phyloP scores from a whole-genome alignment of 208 protist genomes.

The Crithidia bombi region DNA sequence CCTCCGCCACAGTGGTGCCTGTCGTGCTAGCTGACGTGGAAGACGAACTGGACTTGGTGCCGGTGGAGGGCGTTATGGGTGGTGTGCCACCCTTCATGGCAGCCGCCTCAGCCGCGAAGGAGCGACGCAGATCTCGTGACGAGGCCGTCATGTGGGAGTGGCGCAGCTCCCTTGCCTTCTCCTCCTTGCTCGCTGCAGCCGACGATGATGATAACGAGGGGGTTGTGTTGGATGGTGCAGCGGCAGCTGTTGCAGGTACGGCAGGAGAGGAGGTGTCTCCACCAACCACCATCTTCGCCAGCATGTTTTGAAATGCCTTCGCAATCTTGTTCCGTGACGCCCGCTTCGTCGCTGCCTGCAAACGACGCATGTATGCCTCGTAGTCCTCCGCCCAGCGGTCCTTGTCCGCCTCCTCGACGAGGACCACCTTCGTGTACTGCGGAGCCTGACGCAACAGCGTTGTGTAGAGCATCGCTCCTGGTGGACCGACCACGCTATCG shows the following conservation, averaged over 20 bases:
- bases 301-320: slow-evolving; percentile 56
- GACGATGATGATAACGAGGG: too few relatives aligned
- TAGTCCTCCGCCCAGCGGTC: slow-evolving; percentile 47
- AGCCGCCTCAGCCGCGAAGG: slow-evolving; percentile 19
- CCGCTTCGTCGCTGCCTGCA: slow-evolving; percentile 34
- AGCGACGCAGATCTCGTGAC: slow-evolving; percentile 9
- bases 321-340: slow-evolving; percentile 41
- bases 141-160: slow-evolving; percentile 18
- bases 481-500: slow-evolving; percentile 67
- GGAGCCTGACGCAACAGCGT: slow-evolving; percentile 63
- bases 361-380: slow-evolving; percentile 36
- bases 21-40: background rate
- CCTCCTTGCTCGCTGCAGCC: background rate
- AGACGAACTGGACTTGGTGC: background rate
- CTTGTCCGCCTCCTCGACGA: slow-evolving; percentile 75
- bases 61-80: background rate
- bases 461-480: slow-evolving; percentile 55
- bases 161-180: too few relatives aligned
- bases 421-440: slow-evolving; percentile 76
- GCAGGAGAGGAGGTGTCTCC: background rate
- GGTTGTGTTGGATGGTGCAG: too few relatives aligned
- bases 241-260: background rate
- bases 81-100: background rate
- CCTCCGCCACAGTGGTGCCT: background rate
- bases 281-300: slow-evolving; percentile 59